Percentiles rank a stretch among this genome's conserved stretches.
Evolutionary conservation across 345 rosid genomes (phyloP).

Genomic region (Erodium maritimum): DNA sequence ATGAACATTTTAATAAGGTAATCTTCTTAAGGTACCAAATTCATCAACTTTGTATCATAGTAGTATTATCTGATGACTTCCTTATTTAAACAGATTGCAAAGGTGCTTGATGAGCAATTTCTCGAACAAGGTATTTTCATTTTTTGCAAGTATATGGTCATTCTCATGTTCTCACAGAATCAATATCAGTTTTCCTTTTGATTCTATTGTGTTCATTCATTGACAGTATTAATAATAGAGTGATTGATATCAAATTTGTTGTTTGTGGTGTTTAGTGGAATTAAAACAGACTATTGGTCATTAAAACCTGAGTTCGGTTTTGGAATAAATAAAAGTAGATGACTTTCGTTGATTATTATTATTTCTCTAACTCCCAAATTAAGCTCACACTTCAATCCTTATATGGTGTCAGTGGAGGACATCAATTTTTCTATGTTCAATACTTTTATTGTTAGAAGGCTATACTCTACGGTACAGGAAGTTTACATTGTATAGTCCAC

Average conservation of each 20-base stretch:
- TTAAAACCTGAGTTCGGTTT: too few species aligned
- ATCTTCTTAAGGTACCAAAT: background rate
- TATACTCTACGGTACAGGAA: too few species aligned
- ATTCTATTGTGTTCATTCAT: background rate
- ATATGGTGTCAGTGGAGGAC: too few species aligned
- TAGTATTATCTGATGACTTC: background rate
- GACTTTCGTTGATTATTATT: too few species aligned
- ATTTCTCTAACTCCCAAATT: too few species aligned
- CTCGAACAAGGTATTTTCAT: slow-evolving; percentile 74
- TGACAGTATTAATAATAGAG: background rate
- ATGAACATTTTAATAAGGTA: slow-evolving; percentile 96
- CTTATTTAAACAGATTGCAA: slow-evolving; percentile 47
- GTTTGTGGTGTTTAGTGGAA: too few species aligned
- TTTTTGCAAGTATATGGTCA: slow-evolving; percentile 1
- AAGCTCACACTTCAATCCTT: too few species aligned
- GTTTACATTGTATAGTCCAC: too few species aligned
- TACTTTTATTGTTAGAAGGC: too few species aligned
- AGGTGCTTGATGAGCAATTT: slow-evolving; percentile 63
- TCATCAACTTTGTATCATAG: background rate
- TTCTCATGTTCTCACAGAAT: background rate
- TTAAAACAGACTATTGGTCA: too few species aligned
- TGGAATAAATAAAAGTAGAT: too few species aligned
- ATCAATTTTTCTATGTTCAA: too few species aligned
- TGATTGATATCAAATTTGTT: background rate
- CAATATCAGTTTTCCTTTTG: background rate